These are phyloP conservation scores for Mimosa pudica DNA, from an alignment of 306 rosid genomes.

Conservation along the genomic window DNA sequence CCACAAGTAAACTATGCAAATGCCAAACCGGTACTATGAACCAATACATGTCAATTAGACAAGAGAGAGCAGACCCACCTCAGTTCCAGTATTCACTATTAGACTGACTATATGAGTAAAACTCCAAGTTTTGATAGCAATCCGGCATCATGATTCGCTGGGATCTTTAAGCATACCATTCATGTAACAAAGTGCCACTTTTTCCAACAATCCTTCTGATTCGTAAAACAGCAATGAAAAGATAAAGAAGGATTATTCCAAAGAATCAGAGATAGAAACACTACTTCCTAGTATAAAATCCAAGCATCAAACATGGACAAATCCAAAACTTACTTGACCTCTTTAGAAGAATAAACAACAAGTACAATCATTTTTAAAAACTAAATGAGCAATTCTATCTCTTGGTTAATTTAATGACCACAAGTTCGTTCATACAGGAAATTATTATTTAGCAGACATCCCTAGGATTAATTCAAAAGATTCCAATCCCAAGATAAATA, in stretches of 20 bases:
- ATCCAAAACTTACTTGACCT: constrained; percentile 11
- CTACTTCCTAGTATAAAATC: not conserved
- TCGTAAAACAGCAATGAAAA: not conserved
- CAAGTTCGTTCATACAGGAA: constrained; percentile 4
- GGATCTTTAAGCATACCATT: not conserved
- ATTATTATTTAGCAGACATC: not conserved
- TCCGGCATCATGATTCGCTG: not conserved
- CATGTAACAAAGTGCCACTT: not conserved
- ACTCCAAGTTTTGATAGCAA: not conserved
- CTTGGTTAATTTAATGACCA: constrained; percentile 8
- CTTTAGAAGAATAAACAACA: constrained; percentile 12
- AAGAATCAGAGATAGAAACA: constrained; percentile 8
- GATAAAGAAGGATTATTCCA: constrained; percentile 20
- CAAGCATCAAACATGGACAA: constrained; percentile 25
- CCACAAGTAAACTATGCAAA: not conserved
- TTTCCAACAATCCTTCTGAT: not conserved
- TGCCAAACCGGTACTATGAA: not conserved
- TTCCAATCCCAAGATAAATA: not conserved
- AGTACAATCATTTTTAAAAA: not conserved
- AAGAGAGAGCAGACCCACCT: not conserved
- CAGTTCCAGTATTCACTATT: not conserved
- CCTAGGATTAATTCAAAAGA: not conserved
- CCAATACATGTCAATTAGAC: not conserved
- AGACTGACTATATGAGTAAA: not conserved
- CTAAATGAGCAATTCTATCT: constrained; percentile 6